These are phyloP conservation scores for Monosporascus sp. DNA, from an alignment of 2,329 filamentous ascomycete species.

Conservation along the genomic window DNA sequence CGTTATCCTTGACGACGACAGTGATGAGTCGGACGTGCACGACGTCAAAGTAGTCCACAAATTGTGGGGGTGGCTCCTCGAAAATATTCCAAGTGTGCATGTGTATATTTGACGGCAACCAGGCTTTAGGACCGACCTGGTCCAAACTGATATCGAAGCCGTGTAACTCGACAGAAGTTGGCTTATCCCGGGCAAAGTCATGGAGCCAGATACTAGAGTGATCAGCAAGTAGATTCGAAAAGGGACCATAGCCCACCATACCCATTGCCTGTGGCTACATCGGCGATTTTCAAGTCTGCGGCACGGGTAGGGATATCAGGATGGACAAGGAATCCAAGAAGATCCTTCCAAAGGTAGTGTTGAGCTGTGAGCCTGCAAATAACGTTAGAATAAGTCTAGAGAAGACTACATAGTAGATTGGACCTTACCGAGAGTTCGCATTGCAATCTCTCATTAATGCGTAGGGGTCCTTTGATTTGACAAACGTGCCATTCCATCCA, in stretches of 20 bases:
- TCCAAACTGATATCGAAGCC: conserved; percentile 14
- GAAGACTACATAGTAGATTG: not conserved
- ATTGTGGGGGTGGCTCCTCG: conserved; percentile 7
- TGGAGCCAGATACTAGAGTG: conserved; percentile 8
- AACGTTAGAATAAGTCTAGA: not conserved
- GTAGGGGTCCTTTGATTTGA: too few species aligned
- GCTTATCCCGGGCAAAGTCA: conserved; percentile 1
- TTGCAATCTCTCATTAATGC: conserved; percentile 12
- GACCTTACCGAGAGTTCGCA: conserved; percentile 1
- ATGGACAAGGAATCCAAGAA: conserved; percentile 8
- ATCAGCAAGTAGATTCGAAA: too few species aligned
- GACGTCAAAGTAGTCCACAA: conserved; percentile 8
- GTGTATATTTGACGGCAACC: conserved; percentile 9
- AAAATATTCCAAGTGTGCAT: conserved; percentile 13
- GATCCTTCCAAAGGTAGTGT: conserved; percentile 8
- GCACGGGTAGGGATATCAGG: conserved; percentile 2
- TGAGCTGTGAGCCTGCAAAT: conserved; percentile 6
- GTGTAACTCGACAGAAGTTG: conserved; percentile 4
- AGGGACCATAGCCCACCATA: not conserved
- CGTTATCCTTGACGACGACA: conserved; percentile 7
- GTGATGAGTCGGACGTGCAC: conserved; percentile 12
- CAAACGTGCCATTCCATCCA: too few species aligned
- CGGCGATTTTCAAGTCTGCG: conserved; percentile 5
- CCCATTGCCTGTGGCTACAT: conserved; percentile 8
- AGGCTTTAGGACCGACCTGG: conserved; percentile 7